Evolutionary conservation across 768 basidiomycete species (phyloP), one percentile per base, ranked within the genome.

Genomic region (Strobilomyces echinocephalus): DNA sequence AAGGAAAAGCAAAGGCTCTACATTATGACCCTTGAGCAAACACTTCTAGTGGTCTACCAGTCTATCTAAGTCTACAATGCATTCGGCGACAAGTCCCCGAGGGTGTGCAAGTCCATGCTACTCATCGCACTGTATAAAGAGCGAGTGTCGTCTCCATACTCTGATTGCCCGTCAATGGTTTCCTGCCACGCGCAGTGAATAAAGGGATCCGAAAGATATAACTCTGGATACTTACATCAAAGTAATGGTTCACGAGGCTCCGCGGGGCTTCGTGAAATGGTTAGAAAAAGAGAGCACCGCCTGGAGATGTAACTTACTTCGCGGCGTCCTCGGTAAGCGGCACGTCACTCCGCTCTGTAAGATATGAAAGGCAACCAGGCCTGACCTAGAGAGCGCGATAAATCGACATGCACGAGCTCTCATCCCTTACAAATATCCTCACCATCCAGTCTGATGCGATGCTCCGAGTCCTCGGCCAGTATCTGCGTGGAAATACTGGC

Each of bases 401-500:
- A 31, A 7, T 46, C 41, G 46, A 42, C 6, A 15, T 20, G 18
- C 9, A 26, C 8, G 9, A 33, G 21, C 8, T 34, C 24, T 24
- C 24, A 24, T 4, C 14, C 24, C 21, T 18, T 14, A 30, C 15
- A 7, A 36, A 21, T 2, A 43, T 33, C 58, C 78, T 71, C 64
- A 87, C 95, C 95, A 99, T 60, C 97, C 97, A 56, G 95, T 97
- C 70, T 99, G 97, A 72, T 99, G 97, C 6, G 94, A 97, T 3
- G 95, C 97, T 38, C 97, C 97, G 12, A 99, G 79, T 18, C 97
- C 97, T 53, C 85, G 81, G 18, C 97, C 97, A 52, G 78, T 85
- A 61, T 99, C 93, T 14, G 85, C 95, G 68, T 97, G 89, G 85
- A 98, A 98, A 76, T 87, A 97, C 88, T 94, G 59, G 21, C 6